phyloP scores from a whole-genome alignment of 1,284 basidiomycete species.

The Mycena citricolor region DNA sequence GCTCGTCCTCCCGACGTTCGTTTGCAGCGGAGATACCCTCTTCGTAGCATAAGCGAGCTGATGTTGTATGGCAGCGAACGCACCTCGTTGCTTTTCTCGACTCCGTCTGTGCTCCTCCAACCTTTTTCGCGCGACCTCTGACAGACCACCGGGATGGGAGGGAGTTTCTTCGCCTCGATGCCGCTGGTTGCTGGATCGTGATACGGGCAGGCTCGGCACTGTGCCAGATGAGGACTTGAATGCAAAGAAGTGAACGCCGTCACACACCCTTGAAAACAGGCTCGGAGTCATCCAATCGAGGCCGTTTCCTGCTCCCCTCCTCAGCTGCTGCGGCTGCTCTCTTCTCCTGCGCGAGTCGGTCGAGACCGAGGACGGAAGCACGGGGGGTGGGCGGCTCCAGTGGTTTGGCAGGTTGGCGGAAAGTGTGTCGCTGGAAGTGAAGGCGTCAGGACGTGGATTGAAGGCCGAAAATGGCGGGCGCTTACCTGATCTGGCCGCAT shows the following conservation, averaged over 20 bases:
- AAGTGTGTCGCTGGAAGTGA: slow-evolving; percentile 65
- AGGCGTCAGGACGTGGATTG: slow-evolving; percentile 16
- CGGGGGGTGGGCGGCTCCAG: slow-evolving; percentile 73
- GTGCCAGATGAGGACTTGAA: slow-evolving; percentile 8
- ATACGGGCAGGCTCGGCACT: slow-evolving; percentile 75
- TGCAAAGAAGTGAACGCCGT: background rate
- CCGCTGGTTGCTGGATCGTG: slow-evolving; percentile 56
- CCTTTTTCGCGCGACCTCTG: slow-evolving; percentile 66
- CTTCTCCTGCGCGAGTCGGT: slow-evolving; percentile 86
- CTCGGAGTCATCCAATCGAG: slow-evolving; percentile 61
- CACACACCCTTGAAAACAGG: slow-evolving; percentile 79
- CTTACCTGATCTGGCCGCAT: slow-evolving; percentile 66
- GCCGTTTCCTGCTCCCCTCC: slow-evolving; percentile 63
- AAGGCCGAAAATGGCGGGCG: slow-evolving; percentile 9
- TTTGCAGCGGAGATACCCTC: slow-evolving; percentile 63
- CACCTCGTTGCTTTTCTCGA: slow-evolving; percentile 68
- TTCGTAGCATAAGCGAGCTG: slow-evolving; percentile 26
- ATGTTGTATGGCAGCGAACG: slow-evolving; percentile 22
- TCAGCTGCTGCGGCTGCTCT: slow-evolving; percentile 54
- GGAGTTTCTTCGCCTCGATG: slow-evolving; percentile 88
- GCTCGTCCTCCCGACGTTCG: slow-evolving; percentile 53
- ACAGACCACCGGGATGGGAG: slow-evolving; percentile 88
- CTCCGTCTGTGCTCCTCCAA: slow-evolving; percentile 77
- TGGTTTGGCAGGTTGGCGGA: slow-evolving; percentile 69
- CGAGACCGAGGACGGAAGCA: slow-evolving; percentile 80